Conservation (phyloP, 2,329 filamentous ascomycete genomes). For the Neonectria faginata region DNA sequence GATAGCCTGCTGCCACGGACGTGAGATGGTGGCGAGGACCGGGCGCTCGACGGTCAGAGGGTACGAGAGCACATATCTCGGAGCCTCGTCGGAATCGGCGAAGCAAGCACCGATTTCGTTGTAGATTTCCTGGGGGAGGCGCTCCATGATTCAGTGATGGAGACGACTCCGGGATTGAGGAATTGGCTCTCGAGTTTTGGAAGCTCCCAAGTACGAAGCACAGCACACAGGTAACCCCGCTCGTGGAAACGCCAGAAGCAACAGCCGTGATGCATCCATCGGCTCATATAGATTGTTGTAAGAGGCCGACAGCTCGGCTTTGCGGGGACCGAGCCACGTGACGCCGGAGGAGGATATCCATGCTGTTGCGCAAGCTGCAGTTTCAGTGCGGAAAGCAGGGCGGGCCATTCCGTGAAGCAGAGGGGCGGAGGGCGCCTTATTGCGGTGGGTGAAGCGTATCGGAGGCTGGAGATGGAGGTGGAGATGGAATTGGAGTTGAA, state of each 20-base stretch:
- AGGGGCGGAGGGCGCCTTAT: conserved; percentile 20
- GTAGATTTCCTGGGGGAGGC: conserved; percentile 35
- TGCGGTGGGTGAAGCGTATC: conserved; percentile 14
- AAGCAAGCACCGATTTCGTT: conserved; percentile 35
- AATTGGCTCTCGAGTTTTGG: conserved; percentile 13
- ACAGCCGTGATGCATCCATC: conserved; percentile 22
- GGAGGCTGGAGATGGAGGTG: conserved; percentile 7
- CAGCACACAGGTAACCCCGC: conserved; percentile 23
- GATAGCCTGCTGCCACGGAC: conserved; percentile 38
- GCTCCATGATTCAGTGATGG: conserved; percentile 24
- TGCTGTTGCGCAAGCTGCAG: conserved; percentile 17
- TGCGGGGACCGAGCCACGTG: conserved; percentile 33
- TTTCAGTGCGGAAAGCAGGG: conserved; percentile 20
- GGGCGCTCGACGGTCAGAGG: conserved; percentile 26
- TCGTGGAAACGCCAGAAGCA: conserved; percentile 17
- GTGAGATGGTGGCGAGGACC: conserved; percentile 38
- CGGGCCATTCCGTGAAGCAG: conserved; percentile 22
- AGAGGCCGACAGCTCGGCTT: conserved; percentile 28
- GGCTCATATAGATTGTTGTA: conserved; percentile 29
- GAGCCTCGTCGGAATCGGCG: conserved; percentile 27
- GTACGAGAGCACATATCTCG: conserved; percentile 26
- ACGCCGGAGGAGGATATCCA: conserved; percentile 25
- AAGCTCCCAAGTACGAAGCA: not conserved
- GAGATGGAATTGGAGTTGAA: not conserved
- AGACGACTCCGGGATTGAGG: not conserved